These are phyloP conservation scores for Podospora fimiseda DNA, from an alignment of 495 filamentous ascomycete genomes.

Conservation along the genomic window DNA sequence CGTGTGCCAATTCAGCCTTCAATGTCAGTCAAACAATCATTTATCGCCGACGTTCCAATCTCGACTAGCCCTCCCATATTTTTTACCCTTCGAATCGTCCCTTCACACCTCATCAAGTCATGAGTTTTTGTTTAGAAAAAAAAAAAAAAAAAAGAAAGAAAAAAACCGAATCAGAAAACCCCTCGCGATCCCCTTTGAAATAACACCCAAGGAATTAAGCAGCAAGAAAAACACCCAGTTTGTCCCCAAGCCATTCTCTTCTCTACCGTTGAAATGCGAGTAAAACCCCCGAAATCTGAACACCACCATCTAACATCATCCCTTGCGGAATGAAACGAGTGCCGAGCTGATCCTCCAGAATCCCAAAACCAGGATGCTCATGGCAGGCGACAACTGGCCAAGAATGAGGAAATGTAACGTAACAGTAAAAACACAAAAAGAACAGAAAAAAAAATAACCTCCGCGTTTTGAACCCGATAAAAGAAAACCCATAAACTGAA, in stretches of 20 bases:
- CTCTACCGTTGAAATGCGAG: conserved; percentile 4
- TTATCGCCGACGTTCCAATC: background rate
- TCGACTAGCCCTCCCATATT: conserved; percentile 1
- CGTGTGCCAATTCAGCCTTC: background rate
- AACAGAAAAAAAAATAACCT: background rate
- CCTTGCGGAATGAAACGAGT: background rate
- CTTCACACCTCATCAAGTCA: conserved; percentile 22
- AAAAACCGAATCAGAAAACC: conserved; percentile 9
- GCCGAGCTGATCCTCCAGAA: conserved; percentile 5
- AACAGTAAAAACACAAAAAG: conserved; percentile 7
- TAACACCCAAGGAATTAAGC: conserved; percentile 11
- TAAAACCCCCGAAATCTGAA: background rate
- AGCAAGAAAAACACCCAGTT: conserved; percentile 8
- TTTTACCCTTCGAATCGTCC: background rate
- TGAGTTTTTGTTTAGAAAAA: too few relatives aligned
- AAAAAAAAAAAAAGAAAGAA: too few relatives aligned
- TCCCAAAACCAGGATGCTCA: background rate
- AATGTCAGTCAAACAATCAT: too few relatives aligned
- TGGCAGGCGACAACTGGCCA: background rate
- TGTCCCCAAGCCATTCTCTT: background rate
- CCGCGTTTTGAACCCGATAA: background rate
- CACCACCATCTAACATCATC: background rate
- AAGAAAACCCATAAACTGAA: conserved; percentile 6
- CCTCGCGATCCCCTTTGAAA: conserved; percentile 7
- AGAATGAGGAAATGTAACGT: conserved; percentile 1